Evolutionary conservation across 1,284 basidiomycete species (phyloP).

Genomic region (Moesziomyces sp.): DNA sequence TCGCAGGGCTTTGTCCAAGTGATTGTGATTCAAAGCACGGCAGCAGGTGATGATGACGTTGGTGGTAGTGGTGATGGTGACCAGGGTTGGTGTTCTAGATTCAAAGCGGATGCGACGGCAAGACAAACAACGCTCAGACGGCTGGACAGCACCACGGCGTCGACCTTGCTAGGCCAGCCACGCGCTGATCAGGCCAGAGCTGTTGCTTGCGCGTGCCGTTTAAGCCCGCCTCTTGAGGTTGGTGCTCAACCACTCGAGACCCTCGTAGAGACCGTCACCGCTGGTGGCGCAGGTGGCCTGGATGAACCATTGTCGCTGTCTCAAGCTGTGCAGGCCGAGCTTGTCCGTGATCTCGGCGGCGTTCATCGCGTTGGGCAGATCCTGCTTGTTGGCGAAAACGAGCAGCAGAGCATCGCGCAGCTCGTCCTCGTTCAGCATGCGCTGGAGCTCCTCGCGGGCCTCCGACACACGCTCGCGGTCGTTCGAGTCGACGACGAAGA

Average conservation of each 20-base stretch:
- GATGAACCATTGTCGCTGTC: slow-evolving; percentile 88
- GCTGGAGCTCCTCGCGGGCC: slow-evolving; percentile 98
- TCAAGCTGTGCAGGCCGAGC: slow-evolving; percentile 94
- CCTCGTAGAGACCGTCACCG: slow-evolving; percentile 99
- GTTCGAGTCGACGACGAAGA: slow-evolving; percentile 99
- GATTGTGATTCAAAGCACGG: slow-evolving; percentile 25
- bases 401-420: slow-evolving; percentile 97
- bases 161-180: not conserved
- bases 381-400: slow-evolving; percentile 99
- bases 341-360: slow-evolving; percentile 99
- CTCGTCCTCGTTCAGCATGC: slow-evolving; percentile 99
- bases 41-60: slow-evolving; percentile 23
- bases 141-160: not conserved
- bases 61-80: not conserved
- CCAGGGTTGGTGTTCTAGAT: slow-evolving; percentile 20
- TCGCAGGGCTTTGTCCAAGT: slow-evolving; percentile 16
- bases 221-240: slow-evolving; percentile 86
- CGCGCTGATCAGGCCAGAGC: not conserved
- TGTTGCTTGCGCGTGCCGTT: slow-evolving; percentile 56
- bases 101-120: slow-evolving; percentile 12
- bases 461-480: slow-evolving; percentile 99
- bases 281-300: slow-evolving; percentile 99
- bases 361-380: slow-evolving; percentile 98
- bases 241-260: slow-evolving; percentile 77
- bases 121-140: not conserved